These are phyloP conservation scores for Nasturtium officinale DNA, from an alignment of 345 rosid genomes.

Conservation along the genomic window DNA sequence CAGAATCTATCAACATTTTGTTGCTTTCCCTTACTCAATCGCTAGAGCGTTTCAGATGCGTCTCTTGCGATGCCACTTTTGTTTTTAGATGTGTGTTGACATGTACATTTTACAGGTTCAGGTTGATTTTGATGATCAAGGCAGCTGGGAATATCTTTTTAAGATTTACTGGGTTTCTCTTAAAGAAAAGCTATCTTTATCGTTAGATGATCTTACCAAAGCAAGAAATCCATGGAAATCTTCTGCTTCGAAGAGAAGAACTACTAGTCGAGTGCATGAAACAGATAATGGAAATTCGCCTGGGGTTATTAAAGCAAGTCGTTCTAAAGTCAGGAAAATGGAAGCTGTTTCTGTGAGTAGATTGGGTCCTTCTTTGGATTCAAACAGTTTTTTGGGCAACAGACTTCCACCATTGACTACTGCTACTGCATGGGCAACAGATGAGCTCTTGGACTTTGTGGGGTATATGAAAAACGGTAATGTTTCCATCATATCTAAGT, in stretches of 20 bases:
- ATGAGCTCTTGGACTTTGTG: constrained; percentile 85
- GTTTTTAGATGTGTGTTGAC: not conserved
- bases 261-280: constrained; percentile 41
- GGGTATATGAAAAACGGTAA: constrained; percentile 77
- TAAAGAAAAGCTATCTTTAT: constrained; percentile 69
- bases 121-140: constrained; percentile 94
- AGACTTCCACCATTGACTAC: constrained; percentile 40
- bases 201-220: constrained; percentile 64
- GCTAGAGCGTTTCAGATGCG: not conserved
- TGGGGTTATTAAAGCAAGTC: constrained; percentile 48
- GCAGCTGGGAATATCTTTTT: constrained; percentile 99
- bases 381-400: constrained; percentile 13
- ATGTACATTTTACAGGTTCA: constrained; percentile 56
- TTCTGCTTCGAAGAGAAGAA: constrained; percentile 44
- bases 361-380: constrained; percentile 39
- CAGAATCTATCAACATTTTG: not conserved
- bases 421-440: constrained; percentile 70
- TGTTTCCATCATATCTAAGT: constrained; percentile 54
- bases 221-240: constrained; percentile 83
- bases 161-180: constrained; percentile 84
- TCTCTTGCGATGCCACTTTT: not conserved
- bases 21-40: not conserved
- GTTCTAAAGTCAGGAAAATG: constrained; percentile 57
- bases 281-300: constrained; percentile 36
- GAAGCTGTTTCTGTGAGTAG: constrained; percentile 34